Conservation (phyloP, 108 stramenopile species). For the Schizochytrium sp. region DNA sequence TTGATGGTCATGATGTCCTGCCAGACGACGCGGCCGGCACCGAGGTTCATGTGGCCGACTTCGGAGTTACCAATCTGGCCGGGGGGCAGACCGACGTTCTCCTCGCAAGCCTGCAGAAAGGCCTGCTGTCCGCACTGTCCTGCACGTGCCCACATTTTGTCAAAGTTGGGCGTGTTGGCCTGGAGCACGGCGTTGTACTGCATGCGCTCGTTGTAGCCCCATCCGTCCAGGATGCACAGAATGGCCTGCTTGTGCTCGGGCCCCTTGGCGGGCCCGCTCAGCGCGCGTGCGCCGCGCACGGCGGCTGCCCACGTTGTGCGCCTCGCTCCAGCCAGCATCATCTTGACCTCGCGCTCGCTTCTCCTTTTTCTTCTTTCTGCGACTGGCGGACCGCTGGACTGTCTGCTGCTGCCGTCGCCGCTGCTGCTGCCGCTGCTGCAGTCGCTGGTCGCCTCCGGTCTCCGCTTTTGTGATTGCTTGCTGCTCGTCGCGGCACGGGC, state of each 20-base stretch:
- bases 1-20: slow-evolving; percentile 13
- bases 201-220: slow-evolving; percentile 2
- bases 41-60: slow-evolving; percentile 14
- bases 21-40: slow-evolving; percentile 15
- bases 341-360: too few relatives aligned
- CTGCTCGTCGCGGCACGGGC: too few relatives aligned
- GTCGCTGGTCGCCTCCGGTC: too few relatives aligned
- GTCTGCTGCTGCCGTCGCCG: too few relatives aligned
- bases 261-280: neutral
- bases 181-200: neutral
- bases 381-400: too few relatives aligned
- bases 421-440: too few relatives aligned
- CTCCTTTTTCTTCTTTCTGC: too few relatives aligned
- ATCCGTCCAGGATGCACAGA: slow-evolving; percentile 6
- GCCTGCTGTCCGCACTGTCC: neutral
- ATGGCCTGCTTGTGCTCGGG: neutral
- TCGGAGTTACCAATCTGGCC: slow-evolving; percentile 12
- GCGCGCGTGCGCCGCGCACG: neutral
- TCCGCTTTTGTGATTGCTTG: too few relatives aligned
- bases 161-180: slow-evolving; percentile 18
- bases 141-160: neutral
- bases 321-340: too few relatives aligned
- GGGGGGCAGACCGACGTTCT: neutral
- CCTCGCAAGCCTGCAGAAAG: slow-evolving; percentile 15
- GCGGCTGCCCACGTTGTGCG: too few relatives aligned